phyloP scores from a whole-genome alignment of 2,329 filamentous ascomycete species.

The Arthrobotrys iridis region DNA sequence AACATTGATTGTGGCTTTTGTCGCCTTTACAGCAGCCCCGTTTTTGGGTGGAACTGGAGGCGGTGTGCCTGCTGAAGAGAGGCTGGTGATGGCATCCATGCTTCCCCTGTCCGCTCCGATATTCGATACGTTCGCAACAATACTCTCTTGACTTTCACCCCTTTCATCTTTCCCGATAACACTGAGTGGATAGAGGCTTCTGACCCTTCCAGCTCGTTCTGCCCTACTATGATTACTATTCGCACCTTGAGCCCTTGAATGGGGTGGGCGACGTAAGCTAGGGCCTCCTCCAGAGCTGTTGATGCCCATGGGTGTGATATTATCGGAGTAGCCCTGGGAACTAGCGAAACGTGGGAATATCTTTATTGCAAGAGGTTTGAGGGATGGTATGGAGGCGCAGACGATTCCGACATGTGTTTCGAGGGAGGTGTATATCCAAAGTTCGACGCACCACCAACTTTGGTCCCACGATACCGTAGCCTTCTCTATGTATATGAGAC shows the following conservation, averaged over 20 bases:
- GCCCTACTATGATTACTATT: constrained; percentile 31
- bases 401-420: constrained; percentile 66
- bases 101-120: constrained; percentile 1
- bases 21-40: neutral
- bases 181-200: constrained; percentile 43
- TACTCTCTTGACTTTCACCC: constrained; percentile 49
- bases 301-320: constrained; percentile 40
- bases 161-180: constrained; percentile 28
- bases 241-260: constrained; percentile 27
- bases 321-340: constrained; percentile 14
- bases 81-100: constrained; percentile 34
- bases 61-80: constrained; percentile 24
- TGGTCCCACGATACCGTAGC: constrained; percentile 46
- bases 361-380: constrained; percentile 65
- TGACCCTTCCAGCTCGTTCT: constrained; percentile 18
- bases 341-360: constrained; percentile 59
- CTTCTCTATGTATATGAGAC: constrained; percentile 45
- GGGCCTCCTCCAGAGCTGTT: constrained; percentile 22
- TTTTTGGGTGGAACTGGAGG: constrained; percentile 30
- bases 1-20: constrained; percentile 9
- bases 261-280: constrained; percentile 21
- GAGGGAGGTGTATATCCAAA: constrained; percentile 58
- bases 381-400: constrained; percentile 65
- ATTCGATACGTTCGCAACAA: constrained; percentile 26
- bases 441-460: constrained; percentile 47